phyloP scores from a whole-genome alignment of 2,329 filamentous ascomycete species.

The Byssoonygena ceratinophila region DNA sequence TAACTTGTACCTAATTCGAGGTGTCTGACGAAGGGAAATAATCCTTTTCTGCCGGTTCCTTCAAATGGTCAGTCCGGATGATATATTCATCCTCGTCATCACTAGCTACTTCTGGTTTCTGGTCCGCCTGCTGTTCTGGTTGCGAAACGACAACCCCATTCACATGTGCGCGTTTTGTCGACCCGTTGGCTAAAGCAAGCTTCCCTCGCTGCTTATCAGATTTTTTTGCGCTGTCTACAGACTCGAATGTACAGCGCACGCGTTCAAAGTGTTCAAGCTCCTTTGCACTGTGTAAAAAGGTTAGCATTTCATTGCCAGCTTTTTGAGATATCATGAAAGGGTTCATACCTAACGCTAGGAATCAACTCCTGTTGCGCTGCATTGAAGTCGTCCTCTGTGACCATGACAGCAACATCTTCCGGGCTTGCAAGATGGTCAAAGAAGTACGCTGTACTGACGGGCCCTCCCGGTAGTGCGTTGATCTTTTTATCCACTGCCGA shows the following conservation, averaged over 20 bases:
- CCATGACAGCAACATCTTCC: slow-evolving; percentile 75
- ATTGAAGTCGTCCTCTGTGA: slow-evolving; percentile 79
- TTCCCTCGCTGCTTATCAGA: slow-evolving; percentile 19
- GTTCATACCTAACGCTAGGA: slow-evolving; percentile 60
- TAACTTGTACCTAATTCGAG: not conserved
- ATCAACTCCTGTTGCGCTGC: slow-evolving; percentile 74
- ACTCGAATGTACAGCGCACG: slow-evolving; percentile 73
- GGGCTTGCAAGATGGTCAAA: slow-evolving; percentile 83
- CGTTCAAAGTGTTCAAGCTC: slow-evolving; percentile 84
- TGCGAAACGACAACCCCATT: slow-evolving; percentile 22
- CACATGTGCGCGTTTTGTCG: slow-evolving; percentile 25
- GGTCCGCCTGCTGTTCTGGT: slow-evolving; percentile 13
- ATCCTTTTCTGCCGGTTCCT: slow-evolving; percentile 1
- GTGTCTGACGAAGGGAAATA: not conserved
- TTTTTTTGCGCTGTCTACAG: slow-evolving; percentile 40
- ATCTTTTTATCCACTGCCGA: slow-evolving; percentile 75
- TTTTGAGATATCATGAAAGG: not conserved
- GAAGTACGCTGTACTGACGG: slow-evolving; percentile 79
- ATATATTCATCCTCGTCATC: slow-evolving; percentile 32
- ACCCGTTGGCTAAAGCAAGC: slow-evolving; percentile 10
- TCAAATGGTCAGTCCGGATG: slow-evolving; percentile 31
- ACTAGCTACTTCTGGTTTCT: slow-evolving; percentile 6
- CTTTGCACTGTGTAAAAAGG: slow-evolving; percentile 52
- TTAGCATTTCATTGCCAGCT: slow-evolving; percentile 21
- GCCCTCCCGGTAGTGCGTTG: slow-evolving; percentile 46